A percentile compares a stretch with the other conserved stretches of the same genome.
Conservation (phyloP, 805 yeast species). For the Candida sithepensis region DNA sequence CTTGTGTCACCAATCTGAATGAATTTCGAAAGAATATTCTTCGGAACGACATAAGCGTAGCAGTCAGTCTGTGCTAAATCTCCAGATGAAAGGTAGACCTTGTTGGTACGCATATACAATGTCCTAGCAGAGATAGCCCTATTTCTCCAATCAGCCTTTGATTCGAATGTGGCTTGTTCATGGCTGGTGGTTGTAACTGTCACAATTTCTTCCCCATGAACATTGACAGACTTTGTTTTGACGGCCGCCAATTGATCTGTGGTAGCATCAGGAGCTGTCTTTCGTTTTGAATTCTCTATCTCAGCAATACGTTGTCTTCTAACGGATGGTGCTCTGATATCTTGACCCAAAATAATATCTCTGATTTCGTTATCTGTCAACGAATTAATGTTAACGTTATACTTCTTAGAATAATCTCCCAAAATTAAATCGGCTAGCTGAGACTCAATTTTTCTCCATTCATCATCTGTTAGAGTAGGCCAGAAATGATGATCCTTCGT, state of each 20-base stretch:
- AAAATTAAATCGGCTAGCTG: conserved; percentile 85
- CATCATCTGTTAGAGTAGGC: conserved; percentile 87
- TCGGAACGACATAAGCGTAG: conserved; percentile 75
- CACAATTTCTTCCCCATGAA: conserved; percentile 93
- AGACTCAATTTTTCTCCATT: conserved; percentile 88
- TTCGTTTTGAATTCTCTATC: conserved; percentile 49
- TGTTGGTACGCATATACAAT: conserved; percentile 69
- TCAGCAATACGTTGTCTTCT: conserved; percentile 82
- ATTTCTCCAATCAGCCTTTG: conserved; percentile 87
- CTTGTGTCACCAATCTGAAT: conserved; percentile 78
- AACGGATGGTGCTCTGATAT: conserved; percentile 83
- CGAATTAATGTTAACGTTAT: conserved; percentile 80
- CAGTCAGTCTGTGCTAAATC: conserved; percentile 50
- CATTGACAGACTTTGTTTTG: conserved; percentile 80
- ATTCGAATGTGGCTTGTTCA: conserved; percentile 79
- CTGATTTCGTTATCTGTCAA: conserved; percentile 91
- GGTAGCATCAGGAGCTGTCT: conserved; percentile 34
- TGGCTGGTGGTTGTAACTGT: conserved; percentile 89
- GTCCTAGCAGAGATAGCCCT: conserved; percentile 77
- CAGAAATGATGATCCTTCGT: conserved; percentile 83
- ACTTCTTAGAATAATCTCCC: conserved; percentile 78
- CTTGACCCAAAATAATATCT: conserved; percentile 92
- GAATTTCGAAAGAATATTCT: conserved; percentile 72
- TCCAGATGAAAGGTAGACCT: conserved; percentile 68
- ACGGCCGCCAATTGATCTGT: conserved; percentile 65